Evolutionary conservation across 352 stramenopile species (phyloP).

Genomic region (Phytophthora pluvialis): DNA sequence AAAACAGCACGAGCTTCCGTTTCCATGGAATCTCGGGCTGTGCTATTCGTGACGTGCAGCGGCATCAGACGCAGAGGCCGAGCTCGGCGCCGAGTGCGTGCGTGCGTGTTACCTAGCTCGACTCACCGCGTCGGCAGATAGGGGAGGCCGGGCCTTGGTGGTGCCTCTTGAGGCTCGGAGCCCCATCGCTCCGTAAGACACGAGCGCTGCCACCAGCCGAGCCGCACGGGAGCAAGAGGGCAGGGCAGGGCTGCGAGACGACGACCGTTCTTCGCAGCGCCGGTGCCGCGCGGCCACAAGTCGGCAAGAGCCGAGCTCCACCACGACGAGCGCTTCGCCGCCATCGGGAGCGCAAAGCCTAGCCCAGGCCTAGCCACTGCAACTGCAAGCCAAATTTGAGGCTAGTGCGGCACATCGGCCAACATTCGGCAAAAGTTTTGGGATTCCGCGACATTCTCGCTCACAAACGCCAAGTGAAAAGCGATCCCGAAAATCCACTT

Average conservation of each 20-base stretch:
- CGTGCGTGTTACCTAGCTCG: slow-evolving; percentile 15
- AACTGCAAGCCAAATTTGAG: slow-evolving; percentile 12
- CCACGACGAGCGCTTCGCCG: too few species aligned
- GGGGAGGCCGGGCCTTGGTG: slow-evolving; percentile 1
- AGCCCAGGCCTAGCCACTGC: slow-evolving; percentile 1
- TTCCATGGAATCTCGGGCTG: slow-evolving; percentile 4
- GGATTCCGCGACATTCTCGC: slow-evolving; percentile 17
- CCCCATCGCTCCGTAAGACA: slow-evolving; percentile 21
- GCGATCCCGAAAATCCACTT: slow-evolving; percentile 21
- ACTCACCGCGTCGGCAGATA: slow-evolving; percentile 2
- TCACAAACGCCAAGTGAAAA: slow-evolving; percentile 27
- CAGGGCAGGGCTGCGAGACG: slow-evolving; percentile 6
- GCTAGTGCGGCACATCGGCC: slow-evolving; percentile 15
- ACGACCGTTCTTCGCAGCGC: slow-evolving; percentile 5
- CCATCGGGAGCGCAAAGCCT: not conserved
- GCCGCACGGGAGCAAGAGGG: slow-evolving; percentile 11
- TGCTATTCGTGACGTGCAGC: slow-evolving; percentile 5
- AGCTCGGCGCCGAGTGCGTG: slow-evolving; percentile 4
- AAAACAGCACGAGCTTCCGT: not conserved
- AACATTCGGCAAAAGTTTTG: slow-evolving; percentile 25
- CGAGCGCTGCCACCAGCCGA: slow-evolving; percentile 14
- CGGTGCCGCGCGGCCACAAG: not conserved
- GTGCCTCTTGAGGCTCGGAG: not conserved
- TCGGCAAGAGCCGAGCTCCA: too few species aligned
- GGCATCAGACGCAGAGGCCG: slow-evolving; percentile 17